Base-by-base conservation (phyloP, 129 eudicot genomes). In the Flaveria bidentis region DNA sequence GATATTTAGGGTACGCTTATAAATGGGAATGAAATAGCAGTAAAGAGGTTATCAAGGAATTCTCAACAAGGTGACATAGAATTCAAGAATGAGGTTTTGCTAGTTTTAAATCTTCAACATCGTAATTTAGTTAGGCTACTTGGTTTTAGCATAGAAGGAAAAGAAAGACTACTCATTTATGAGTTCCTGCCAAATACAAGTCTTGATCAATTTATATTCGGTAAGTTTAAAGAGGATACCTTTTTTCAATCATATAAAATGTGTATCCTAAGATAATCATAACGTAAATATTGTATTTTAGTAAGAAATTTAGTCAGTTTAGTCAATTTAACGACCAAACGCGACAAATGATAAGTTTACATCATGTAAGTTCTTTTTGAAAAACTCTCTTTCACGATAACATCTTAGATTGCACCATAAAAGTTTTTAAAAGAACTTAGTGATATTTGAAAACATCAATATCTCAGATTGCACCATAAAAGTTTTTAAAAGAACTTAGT, bases 91-190 rank as follows among this genome's bases (percentile, higher is more conserved):
- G 69, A 63, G 69, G 12, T 63, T 36, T 63, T 63, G 11, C 69
- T 63, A 14, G 69, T 63, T 63, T 63, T 15, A 46, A 63, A 63
- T 45, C 69, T 63, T 63, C 69, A 30, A 63, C 69, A 63, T 63
- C 69, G 69, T 63, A 63, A 63, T 63, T 63, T 63, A 46, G 69
- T 63, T 14, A 63, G 69, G 20, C 9, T 63, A 14, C 69, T 28
- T 63, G 69, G 69, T 14, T 63, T 30, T 20, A 63, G 69, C 22
- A 63, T 63, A 28, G 69, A 63, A 28, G 22, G 46, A 12, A 63
- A 30, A 1, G 69, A 63, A 63, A 39, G 68, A 14, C 68, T 63
- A 14, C 68, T 63, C 7, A 28, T 63, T 63, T 63, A 63, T 63
- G 69, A 63, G 69, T 63, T 63, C 46, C 2, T 63, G 18, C 45